Evolutionary conservation across 495 filamentous ascomycete species (phyloP), one percentile per base, ranked within the genome.

Genomic region (Polyplosphaeria fusca): DNA sequence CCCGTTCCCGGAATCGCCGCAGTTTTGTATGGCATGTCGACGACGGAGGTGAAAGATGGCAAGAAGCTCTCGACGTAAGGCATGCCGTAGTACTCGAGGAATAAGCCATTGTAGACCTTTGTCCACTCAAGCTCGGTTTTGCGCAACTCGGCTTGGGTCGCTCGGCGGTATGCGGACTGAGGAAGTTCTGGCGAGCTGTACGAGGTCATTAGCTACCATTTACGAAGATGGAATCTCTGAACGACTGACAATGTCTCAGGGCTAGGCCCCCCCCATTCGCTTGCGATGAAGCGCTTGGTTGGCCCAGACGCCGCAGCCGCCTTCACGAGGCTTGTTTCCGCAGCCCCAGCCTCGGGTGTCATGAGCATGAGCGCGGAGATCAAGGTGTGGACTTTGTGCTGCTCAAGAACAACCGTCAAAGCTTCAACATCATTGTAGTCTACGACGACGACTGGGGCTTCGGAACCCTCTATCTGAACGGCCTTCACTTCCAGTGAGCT

Each of bases 51-150:
- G 3, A 38, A 11, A 20, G 25, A 18, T 13, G 14, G 4, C 12
- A 55, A 23, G 32, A 35, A 55, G 1, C 41, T 20, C 28, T 55
- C 26, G 2, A 55, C 20, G 13, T 44, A 19, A 9, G 52, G 52
- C 1, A 47, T 35, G 16, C 12, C 41, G 4, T 5, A 55, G 27
- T 55, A 55, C 9, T 55, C 52, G n/a, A 55, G 42, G 20, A 55
- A 47, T 18, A 46, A 55, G 22, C 41, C 41, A 35, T 35, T 35
- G 30, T 7, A 14, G 14, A 35, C 7, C 30, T 7, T 14, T 35
- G 30, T 35, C 30, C 30, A 35, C 14, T 35, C 7, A 7, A 35
- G 14, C 7, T 14, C 30, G 14, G 30, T 7, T 14, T 35, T 35
- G 7, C 14, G 7, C 30, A 35, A 14, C 30, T 35, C 30, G 7